Evolutionary conservation across 2,329 filamentous ascomycete genomes (phyloP), one percentile per base, ranked within the genome.

Genomic region (Ascochyta fabae): DNA sequence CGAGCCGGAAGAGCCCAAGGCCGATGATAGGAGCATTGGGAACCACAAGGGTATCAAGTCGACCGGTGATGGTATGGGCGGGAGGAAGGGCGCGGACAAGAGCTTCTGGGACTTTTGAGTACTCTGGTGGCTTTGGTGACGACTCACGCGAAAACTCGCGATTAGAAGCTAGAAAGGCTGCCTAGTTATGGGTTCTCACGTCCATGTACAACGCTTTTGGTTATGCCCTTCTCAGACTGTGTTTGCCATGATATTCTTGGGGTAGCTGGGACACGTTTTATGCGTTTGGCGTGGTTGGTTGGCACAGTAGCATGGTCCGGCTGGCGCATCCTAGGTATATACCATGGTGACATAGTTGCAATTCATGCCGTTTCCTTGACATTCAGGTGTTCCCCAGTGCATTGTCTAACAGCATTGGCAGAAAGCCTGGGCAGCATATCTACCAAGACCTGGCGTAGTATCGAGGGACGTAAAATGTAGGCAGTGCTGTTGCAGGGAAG

Each of bases 61-160:
- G 16, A 61, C 59, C 1, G 73, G 74, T 4, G 69, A 75, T 49
- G 75, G 75, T 15, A 76, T 78, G 77, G 75, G 76, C 6, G 73
- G 73, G 1, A 70, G 73, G 50, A 77, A 75, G 58, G 74, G 67
- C 38, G 61, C 68, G 0, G 66, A 66, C 6, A 67, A 64, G 29
- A 62, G 58, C 13, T 71, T 70, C 51, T 72, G 69, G 69, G 69
- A 72, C 53, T 72, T 72, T 45, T 72, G 65, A 33, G 29, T 36
- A 33, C 13, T 36, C 15, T 42, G 26, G 19, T 23, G 3, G 33
- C 15, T 3, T 35, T n/a, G 6, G 16, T 8, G n/a, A 31, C n/a
- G 15, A 10, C 7, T 8, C n/a, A n/a, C 16, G 15, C n/a, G 15
- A 16, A 19, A 35, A 35, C 3, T 4, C 4, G 29, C 12, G 2